A percentile compares a stretch with the other conserved stretches of the same genome.
phyloP scores from a whole-genome alignment of 2,329 filamentous ascomycete genomes.

The Phyllosticta citrichinensis region DNA sequence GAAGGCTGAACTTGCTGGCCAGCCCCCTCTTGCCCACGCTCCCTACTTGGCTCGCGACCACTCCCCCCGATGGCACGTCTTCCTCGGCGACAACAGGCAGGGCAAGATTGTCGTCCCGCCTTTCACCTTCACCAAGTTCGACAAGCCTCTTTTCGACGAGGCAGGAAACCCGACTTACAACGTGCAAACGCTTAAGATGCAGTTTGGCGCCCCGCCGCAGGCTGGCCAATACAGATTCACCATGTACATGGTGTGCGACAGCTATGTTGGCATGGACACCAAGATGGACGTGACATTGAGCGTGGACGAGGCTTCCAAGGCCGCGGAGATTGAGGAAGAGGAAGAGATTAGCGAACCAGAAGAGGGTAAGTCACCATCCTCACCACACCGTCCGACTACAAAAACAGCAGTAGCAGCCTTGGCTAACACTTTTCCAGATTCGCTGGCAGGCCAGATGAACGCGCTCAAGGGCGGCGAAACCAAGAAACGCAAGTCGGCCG shows the following conservation, averaged over 20 bases:
- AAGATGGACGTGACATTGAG: slow-evolving; percentile 83
- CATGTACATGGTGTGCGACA: slow-evolving; percentile 88
- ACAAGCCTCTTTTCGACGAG: slow-evolving; percentile 74
- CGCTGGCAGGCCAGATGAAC: slow-evolving; percentile 82
- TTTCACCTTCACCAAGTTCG: slow-evolving; percentile 88
- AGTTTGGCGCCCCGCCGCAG: slow-evolving; percentile 29
- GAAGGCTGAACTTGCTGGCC: slow-evolving; percentile 42
- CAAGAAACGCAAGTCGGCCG: slow-evolving; percentile 50
- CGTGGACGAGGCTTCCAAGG: slow-evolving; percentile 83
- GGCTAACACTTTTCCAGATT: slow-evolving; percentile 48
- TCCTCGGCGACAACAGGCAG: slow-evolving; percentile 87
- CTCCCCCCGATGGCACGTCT: slow-evolving; percentile 85
- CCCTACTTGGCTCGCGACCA: slow-evolving; percentile 86
- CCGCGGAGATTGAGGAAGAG: slow-evolving; percentile 67
- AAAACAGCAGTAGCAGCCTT: slow-evolving; percentile 7
- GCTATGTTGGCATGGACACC: slow-evolving; percentile 87
- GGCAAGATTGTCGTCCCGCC: slow-evolving; percentile 95
- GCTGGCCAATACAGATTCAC: slow-evolving; percentile 89
- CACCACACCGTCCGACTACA: not conserved
- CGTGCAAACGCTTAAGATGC: slow-evolving; percentile 92
- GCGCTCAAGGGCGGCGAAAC: slow-evolving; percentile 62
- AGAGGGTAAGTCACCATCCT: slow-evolving; percentile 59
- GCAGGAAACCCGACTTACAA: slow-evolving; percentile 82
- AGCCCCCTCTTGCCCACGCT: slow-evolving; percentile 79
- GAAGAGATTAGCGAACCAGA: slow-evolving; percentile 98